These are phyloP conservation scores for Apophysomyces elegans DNA, from an alignment of 371 early-diverging fungal species.

Conservation along the genomic window DNA sequence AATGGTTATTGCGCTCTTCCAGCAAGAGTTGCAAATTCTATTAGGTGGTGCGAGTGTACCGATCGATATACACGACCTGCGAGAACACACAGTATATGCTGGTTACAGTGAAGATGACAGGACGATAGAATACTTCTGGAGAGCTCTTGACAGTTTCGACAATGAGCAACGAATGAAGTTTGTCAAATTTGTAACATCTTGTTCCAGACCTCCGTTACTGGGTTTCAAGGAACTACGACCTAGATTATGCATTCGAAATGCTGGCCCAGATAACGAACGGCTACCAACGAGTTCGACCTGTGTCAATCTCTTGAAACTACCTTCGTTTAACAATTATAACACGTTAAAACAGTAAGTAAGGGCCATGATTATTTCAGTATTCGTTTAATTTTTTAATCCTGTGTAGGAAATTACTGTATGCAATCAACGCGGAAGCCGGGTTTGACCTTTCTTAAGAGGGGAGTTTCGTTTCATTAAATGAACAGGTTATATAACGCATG, in stretches of 20 bases:
- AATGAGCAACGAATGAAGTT: constrained; percentile 74
- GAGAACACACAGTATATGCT: constrained; percentile 80
- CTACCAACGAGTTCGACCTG: constrained; percentile 92
- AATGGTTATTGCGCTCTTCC: constrained; percentile 9
- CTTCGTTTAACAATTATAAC: constrained; percentile 68
- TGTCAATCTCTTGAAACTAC: constrained; percentile 93
- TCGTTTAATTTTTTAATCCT: constrained; percentile 8
- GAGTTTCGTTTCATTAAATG: too few species aligned
- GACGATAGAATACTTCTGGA: constrained; percentile 86
- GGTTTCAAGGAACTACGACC: constrained; percentile 89
- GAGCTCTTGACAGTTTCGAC: constrained; percentile 65
- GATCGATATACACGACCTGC: constrained; percentile 80
- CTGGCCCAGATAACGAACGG: constrained; percentile 62
- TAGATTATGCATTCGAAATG: constrained; percentile 74
- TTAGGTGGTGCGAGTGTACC: constrained; percentile 79
- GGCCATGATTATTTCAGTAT: too few species aligned
- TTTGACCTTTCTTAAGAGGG: constrained; percentile 79
- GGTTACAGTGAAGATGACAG: constrained; percentile 69
- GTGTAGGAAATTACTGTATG: constrained; percentile 79
- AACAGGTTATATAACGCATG: too few species aligned
- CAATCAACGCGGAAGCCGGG: constrained; percentile 89
- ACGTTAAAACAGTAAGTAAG: constrained; percentile 55
- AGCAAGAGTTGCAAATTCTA: constrained; percentile 89
- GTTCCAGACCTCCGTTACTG: constrained; percentile 88
- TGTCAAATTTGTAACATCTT: constrained; percentile 91